Evolutionary conservation across 2,329 filamentous ascomycete genomes (phyloP).

Genomic region (Colletotrichum falcatum): DNA sequence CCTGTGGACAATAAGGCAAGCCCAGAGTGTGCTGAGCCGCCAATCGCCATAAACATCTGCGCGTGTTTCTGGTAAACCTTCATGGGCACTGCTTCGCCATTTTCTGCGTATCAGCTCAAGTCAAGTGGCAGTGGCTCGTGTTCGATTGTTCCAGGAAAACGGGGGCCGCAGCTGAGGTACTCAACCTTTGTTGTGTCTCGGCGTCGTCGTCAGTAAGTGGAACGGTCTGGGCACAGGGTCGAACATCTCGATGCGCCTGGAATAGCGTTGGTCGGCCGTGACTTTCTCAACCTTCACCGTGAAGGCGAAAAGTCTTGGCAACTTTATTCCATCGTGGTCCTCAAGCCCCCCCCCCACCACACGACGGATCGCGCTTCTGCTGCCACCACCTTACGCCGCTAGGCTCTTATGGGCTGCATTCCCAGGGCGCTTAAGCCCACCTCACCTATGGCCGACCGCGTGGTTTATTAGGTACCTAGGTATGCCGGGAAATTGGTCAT

Average conservation of each 20-base stretch:
- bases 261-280: not conserved
- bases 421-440: slow-evolving; percentile 6
- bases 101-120: not conserved
- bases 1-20: not conserved
- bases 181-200: slow-evolving; percentile 12
- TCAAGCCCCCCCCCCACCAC: not conserved
- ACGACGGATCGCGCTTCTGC: not conserved
- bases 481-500: slow-evolving; percentile 18
- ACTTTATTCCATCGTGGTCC: not conserved
- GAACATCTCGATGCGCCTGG: too few relatives aligned
- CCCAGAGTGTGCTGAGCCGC: not conserved
- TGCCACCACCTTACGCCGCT: not conserved
- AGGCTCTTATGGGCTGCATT: slow-evolving; percentile 6
- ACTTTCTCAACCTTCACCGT: not conserved
- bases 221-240: not conserved
- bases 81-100: not conserved
- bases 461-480: too few relatives aligned
- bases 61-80: not conserved
- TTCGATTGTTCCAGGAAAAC: slow-evolving; percentile 17
- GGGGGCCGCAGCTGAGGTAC: not conserved
- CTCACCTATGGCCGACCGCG: too few relatives aligned
- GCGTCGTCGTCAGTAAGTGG: too few relatives aligned
- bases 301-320: not conserved
- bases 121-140: slow-evolving; percentile 19
- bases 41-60: not conserved